Evolutionary conservation across 2,329 filamentous ascomycete species (phyloP).

Genomic region (Pezicula carpinea): DNA sequence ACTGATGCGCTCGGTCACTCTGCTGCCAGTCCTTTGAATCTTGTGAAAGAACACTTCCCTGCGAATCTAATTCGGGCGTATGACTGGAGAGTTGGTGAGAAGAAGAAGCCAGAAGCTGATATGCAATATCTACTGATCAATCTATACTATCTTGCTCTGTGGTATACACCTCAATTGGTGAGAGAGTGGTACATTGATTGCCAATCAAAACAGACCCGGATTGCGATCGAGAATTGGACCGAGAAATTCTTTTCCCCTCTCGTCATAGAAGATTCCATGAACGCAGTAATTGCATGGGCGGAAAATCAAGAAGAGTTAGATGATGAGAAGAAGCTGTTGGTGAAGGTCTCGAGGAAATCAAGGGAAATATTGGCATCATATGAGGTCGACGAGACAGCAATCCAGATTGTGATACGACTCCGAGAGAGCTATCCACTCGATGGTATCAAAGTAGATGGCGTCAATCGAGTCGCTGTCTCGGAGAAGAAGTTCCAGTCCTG

Average conservation of each 20-base stretch:
- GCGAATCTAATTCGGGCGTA: conserved; percentile 47
- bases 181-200: conserved; percentile 82
- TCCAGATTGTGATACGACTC: conserved; percentile 76
- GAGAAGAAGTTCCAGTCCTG: conserved; percentile 92
- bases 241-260: conserved; percentile 74
- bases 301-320: conserved; percentile 43
- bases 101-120: conserved; percentile 60
- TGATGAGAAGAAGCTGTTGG: conserved; percentile 51
- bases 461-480: conserved; percentile 80
- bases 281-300: conserved; percentile 66
- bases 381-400: conserved; percentile 80
- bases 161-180: conserved; percentile 71
- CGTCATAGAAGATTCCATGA: conserved; percentile 60
- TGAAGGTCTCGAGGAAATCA: conserved; percentile 68
- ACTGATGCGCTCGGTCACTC: conserved; percentile 83
- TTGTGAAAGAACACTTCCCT: conserved; percentile 61
- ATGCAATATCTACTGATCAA: conserved; percentile 82
- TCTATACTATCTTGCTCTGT: conserved; percentile 77
- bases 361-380: conserved; percentile 81
- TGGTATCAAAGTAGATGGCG: conserved; percentile 67
- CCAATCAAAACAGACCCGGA: conserved; percentile 73
- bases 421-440: conserved; percentile 81
- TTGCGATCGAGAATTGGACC: conserved; percentile 80
- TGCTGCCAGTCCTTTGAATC: conserved; percentile 65
- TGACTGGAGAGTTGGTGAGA: conserved; percentile 48